Evolutionary conservation across 2,329 filamentous ascomycete genomes (phyloP), one percentile per base, ranked within the genome.

Genomic region (Cryphonectria parasitica): DNA sequence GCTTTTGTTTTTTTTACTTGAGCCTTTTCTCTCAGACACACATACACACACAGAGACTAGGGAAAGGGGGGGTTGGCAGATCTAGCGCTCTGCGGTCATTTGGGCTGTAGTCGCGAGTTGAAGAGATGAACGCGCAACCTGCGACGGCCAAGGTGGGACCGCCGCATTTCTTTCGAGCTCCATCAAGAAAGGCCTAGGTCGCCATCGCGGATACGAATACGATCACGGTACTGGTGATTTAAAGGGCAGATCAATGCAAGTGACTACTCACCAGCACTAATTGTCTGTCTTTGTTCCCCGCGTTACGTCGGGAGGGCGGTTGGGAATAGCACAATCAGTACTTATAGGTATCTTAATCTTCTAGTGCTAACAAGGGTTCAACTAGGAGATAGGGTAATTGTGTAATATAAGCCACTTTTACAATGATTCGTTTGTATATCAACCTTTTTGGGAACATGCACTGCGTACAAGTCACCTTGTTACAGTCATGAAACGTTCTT

Each of bases 201-300:
- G 28, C 60, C 15, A n/a, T 22, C n/a, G 22, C 60, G 36, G 34
- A 62, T 62, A 62, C 60, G 60, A 62, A 62, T 62, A 62, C 60
- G 60, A 62, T 62, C 54, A 58, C 54, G 54, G 34, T 58, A 2
- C 54, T 58, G 28, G 13, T 54, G 5, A 11, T 56, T 4, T 28
- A 4, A 28, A 49, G 11, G 36, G 11, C 36, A 49, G 43, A 49
- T 22, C 7, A 8, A 49, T 7, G 43, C 43, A 5, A 49, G 19
- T 49, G 17, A 49, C 45, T n/a, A n/a, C 8, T 39, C 11, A 39
- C 45, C 7, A 49, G 22, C 45, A 49, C 7, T 49, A 49, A 49
- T n/a, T n/a, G 11, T n/a, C 7, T 49, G 7, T 10, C 22, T n/a
- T 49, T 49, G 45, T 6, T 49, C 17, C 22, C 43, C 43, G 17